Percentiles rank a stretch among this genome's conserved stretches.
phyloP scores from a whole-genome alignment of 208 protist genomes.

The Trypanosomatidae sp. region DNA sequence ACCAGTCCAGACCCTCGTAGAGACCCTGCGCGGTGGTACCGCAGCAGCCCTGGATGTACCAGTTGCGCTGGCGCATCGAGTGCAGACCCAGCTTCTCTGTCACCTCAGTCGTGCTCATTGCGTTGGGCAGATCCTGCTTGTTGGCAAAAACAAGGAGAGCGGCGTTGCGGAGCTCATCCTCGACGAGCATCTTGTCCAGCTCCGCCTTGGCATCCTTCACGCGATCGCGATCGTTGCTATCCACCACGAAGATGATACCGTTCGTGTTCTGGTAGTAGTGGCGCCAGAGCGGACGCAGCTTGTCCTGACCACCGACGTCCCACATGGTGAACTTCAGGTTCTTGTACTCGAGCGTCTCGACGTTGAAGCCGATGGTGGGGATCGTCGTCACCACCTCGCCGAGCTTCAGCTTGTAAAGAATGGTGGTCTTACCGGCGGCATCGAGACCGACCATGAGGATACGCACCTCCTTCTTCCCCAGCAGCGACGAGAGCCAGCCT shows the following conservation, averaged over 20 bases:
- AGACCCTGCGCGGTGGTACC: conserved; percentile 92
- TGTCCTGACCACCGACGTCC: conserved; percentile 97
- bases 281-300: conserved; percentile 95
- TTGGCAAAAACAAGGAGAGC: conserved; percentile 98
- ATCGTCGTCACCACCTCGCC: conserved; percentile 95
- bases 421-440: conserved; percentile 98
- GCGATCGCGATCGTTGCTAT: conserved; percentile 95
- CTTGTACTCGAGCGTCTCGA: conserved; percentile 98
- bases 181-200: conserved; percentile 95
- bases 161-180: conserved; percentile 97
- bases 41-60: conserved; percentile 94
- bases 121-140: conserved; percentile 99
- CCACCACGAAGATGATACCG: conserved; percentile 97
- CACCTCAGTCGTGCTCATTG: conserved; percentile 96
- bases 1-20: conserved; percentile 94
- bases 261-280: conserved; percentile 98
- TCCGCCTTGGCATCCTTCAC: conserved; percentile 90
- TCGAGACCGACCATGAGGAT: conserved; percentile 99
- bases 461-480: conserved; percentile 96
- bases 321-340: conserved; percentile 97
- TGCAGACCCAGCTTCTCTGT: conserved; percentile 96
- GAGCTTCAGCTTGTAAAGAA: conserved; percentile 97
- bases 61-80: conserved; percentile 90
- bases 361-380: conserved; percentile 97
- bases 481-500: conserved; percentile 71